Conservation (phyloP, 257 asterid species). For the Perilla frutescens region DNA sequence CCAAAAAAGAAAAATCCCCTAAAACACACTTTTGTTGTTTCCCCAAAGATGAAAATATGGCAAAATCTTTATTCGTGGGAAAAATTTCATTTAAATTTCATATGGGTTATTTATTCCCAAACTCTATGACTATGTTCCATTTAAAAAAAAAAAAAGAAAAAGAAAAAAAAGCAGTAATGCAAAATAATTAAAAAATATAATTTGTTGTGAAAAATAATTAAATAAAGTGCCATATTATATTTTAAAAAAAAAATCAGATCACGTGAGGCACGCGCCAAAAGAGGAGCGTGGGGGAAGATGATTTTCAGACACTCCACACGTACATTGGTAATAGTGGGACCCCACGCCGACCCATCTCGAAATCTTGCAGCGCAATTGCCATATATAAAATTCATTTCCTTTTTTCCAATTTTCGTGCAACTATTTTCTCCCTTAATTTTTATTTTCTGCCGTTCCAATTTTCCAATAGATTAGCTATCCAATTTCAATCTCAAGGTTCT, state of each 20-base stretch:
- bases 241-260: background rate
- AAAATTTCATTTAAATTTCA: too few relatives aligned
- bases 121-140: too few relatives aligned
- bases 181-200: background rate
- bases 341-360: slow-evolving; percentile 32
- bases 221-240: too few relatives aligned
- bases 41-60: background rate
- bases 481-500: slow-evolving; percentile 37
- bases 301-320: slow-evolving; percentile 19
- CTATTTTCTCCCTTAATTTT: too few relatives aligned
- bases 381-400: slow-evolving; percentile 11
- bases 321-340: slow-evolving; percentile 15
- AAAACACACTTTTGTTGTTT: background rate
- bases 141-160: too few relatives aligned
- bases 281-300: slow-evolving; percentile 25
- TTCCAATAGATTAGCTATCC: slow-evolving; percentile 26
- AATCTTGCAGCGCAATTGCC: slow-evolving; percentile 19
- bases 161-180: too few relatives aligned
- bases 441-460: slow-evolving; percentile 16
- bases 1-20: background rate
- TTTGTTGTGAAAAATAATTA: background rate
- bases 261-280: slow-evolving; percentile 29
- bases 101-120: too few relatives aligned
- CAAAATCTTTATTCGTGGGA: background rate
- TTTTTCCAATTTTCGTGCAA: too few relatives aligned